These are phyloP conservation scores for Rhodotorula paludigena DNA, from an alignment of 768 basidiomycete genomes.

Conservation along the genomic window DNA sequence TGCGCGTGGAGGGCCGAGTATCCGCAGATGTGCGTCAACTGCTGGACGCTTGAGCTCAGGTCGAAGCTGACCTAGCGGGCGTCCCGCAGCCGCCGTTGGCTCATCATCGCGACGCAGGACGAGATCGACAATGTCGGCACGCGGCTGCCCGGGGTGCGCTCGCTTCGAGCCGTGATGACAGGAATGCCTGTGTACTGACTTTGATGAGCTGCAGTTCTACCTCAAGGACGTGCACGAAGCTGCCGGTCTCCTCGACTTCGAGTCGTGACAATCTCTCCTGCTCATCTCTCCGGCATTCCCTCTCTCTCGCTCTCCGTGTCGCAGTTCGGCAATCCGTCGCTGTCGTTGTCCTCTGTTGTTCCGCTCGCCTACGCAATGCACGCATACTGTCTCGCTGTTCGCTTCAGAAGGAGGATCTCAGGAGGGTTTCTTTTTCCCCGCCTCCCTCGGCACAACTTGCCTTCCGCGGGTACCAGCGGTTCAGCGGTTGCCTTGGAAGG, in stretches of 20 bases:
- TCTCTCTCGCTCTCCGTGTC: neutral
- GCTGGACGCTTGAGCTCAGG: neutral
- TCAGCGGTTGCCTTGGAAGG: neutral
- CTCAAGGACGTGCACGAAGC: neutral
- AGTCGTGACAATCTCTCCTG: neutral
- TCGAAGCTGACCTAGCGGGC: no score
- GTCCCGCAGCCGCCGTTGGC: slow-evolving; percentile 19
- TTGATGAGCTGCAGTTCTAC: neutral
- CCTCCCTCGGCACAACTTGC: no score
- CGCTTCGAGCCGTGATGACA: neutral
- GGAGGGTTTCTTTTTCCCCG: no score
- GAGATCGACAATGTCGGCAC: neutral
- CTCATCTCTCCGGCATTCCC: neutral
- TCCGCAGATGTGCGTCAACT: slow-evolving; percentile 2
- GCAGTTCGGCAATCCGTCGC: neutral
- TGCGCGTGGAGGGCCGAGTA: slow-evolving; percentile 10
- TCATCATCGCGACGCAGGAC: slow-evolving; percentile 13
- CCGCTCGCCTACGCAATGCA: no score
- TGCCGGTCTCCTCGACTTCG: no score
- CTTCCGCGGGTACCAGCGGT: no score
- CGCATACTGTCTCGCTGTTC: no score
- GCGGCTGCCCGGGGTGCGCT: slow-evolving; percentile 7
- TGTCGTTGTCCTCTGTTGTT: no score
- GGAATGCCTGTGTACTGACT: neutral
- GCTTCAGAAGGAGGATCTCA: no score